Evolutionary conservation across 352 stramenopile species (phyloP).

Genomic region (Phytophthora citricola): DNA sequence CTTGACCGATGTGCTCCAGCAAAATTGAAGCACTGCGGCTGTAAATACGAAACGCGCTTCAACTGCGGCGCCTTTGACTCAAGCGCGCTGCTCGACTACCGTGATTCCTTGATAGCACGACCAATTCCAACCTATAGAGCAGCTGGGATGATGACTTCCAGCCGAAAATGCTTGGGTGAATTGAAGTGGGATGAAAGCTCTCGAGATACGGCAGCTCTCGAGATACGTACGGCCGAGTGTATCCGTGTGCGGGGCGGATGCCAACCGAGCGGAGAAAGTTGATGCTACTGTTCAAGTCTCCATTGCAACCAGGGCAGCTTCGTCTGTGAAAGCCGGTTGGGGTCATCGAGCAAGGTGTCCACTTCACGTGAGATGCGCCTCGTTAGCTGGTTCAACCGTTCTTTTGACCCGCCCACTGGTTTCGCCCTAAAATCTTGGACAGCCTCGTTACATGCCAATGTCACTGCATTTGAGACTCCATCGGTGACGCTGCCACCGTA

Average conservation of each 20-base stretch:
- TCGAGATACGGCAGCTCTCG: slow-evolving; percentile 24
- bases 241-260: slow-evolving; percentile 19
- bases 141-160: slow-evolving; percentile 39
- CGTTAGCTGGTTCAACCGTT: slow-evolving; percentile 16
- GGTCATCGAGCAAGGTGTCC: slow-evolving; percentile 10
- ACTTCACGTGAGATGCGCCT: slow-evolving; percentile 19
- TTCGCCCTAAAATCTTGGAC: slow-evolving; percentile 7
- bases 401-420: slow-evolving; percentile 12
- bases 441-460: slow-evolving; percentile 2
- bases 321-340: slow-evolving; percentile 27
- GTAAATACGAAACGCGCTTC: slow-evolving; percentile 29
- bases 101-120: slow-evolving; percentile 16
- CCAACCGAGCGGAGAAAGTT: slow-evolving; percentile 6
- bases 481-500: slow-evolving; percentile 2
- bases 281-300: slow-evolving; percentile 15
- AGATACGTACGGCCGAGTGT: slow-evolving; percentile 22
- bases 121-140: slow-evolving; percentile 31
- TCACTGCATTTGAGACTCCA: no score
- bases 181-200: slow-evolving; percentile 27
- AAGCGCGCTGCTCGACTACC: slow-evolving; percentile 20
- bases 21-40: slow-evolving; percentile 32
- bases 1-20: slow-evolving; percentile 18
- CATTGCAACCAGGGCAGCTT: slow-evolving; percentile 10
- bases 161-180: slow-evolving; percentile 26
- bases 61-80: slow-evolving; percentile 15